Evolutionary conservation across 768 basidiomycete species (phyloP).

Genomic region (Mycena olivaceomarginata): DNA sequence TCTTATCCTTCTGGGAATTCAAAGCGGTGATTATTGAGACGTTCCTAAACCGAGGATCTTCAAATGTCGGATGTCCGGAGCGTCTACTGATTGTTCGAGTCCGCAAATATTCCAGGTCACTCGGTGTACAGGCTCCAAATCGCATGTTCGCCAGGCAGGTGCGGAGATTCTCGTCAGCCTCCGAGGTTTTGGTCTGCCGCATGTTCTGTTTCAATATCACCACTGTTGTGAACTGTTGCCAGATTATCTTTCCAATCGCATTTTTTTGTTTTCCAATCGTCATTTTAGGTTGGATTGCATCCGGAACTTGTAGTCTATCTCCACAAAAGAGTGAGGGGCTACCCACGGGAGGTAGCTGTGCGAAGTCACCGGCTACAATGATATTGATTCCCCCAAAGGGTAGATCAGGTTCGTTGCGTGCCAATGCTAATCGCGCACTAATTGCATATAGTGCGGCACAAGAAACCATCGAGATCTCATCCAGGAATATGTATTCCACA

Average conservation of each 20-base stretch:
- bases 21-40: slow-evolving; percentile 2
- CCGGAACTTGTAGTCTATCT: slow-evolving; percentile 19
- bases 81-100: slow-evolving; percentile 37
- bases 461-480: too few relatives aligned
- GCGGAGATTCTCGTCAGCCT: slow-evolving; percentile 19
- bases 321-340: slow-evolving; percentile 16
- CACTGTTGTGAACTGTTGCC: slow-evolving; percentile 58
- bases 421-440: too few relatives aligned
- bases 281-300: slow-evolving; percentile 33
- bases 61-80: not conserved
- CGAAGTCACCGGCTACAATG: slow-evolving; percentile 23
- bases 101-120: not conserved
- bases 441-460: too few relatives aligned
- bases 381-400: too few relatives aligned
- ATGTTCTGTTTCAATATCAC: slow-evolving; percentile 59
- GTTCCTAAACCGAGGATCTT: not conserved
- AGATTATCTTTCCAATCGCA: slow-evolving; percentile 54
- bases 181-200: slow-evolving; percentile 50
- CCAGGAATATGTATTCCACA: too few relatives aligned
- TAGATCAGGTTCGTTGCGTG: too few relatives aligned
- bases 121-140: not conserved
- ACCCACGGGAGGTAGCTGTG: slow-evolving; percentile 54
- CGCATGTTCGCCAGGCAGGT: slow-evolving; percentile 45
- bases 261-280: slow-evolving; percentile 44
- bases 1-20: slow-evolving; percentile 36